These are phyloP conservation scores for Leishmania major DNA, from an alignment of 208 protist genomes.

Conservation along the genomic window DNA sequence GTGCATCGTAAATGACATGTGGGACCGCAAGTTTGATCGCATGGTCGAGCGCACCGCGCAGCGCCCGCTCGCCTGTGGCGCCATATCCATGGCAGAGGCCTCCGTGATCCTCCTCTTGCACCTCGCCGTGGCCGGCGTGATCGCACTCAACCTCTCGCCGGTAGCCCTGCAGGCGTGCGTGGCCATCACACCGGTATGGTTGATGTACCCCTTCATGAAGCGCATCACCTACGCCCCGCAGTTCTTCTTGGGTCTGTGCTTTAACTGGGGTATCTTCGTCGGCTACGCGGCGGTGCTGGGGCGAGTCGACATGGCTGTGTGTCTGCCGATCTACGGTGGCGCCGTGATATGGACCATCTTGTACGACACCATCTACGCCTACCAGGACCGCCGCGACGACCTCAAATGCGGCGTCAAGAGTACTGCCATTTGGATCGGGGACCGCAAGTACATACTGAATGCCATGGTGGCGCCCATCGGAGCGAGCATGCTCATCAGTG, in stretches of 20 bases:
- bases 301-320: constrained; percentile 68
- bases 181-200: constrained; percentile 63
- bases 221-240: constrained; percentile 82
- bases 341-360: constrained; percentile 79
- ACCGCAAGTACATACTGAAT: constrained; percentile 81
- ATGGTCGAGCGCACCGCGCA: constrained; percentile 72
- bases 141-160: constrained; percentile 74
- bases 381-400: constrained; percentile 80
- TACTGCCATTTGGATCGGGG: constrained; percentile 77
- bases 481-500: constrained; percentile 52
- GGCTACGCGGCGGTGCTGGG: constrained; percentile 86
- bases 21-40: constrained; percentile 76
- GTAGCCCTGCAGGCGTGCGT: constrained; percentile 56
- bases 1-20: constrained; percentile 89
- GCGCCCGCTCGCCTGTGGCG: constrained; percentile 67
- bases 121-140: constrained; percentile 42
- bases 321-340: constrained; percentile 72
- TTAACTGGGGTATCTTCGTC: constrained; percentile 89
- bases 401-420: constrained; percentile 85
- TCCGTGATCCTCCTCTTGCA: constrained; percentile 48
- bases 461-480: constrained; percentile 58
- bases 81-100: constrained; percentile 59
- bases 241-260: constrained; percentile 76
- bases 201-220: constrained; percentile 87
- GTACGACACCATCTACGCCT: constrained; percentile 88